phyloP scores from a whole-genome alignment of 495 filamentous ascomycete genomes.

The Pseudotulostoma volvatum region DNA sequence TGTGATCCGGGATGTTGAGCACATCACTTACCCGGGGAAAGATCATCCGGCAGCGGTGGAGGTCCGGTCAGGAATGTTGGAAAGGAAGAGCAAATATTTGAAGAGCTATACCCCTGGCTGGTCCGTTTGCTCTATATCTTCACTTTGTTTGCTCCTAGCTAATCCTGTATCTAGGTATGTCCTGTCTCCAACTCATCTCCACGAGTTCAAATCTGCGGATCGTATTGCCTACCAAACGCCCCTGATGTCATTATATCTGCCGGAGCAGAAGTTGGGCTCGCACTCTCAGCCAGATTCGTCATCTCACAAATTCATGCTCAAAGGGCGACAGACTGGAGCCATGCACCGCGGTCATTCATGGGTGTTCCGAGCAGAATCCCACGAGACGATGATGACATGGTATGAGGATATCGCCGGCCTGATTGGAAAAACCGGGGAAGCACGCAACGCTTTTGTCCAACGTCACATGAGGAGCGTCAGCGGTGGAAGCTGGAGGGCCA shows the following conservation, averaged over 20 bases:
- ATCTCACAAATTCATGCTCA: slow-evolving; percentile 97
- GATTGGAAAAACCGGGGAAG: slow-evolving; percentile 77
- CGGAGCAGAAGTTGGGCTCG: slow-evolving; percentile 87
- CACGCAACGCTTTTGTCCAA: slow-evolving; percentile 71
- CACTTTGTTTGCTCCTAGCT: neutral
- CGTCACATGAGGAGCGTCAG: slow-evolving; percentile 61
- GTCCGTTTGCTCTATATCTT: slow-evolving; percentile 32
- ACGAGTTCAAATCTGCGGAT: slow-evolving; percentile 92
- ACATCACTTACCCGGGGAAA: slow-evolving; percentile 86
- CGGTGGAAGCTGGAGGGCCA: slow-evolving; percentile 44
- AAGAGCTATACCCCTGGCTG: slow-evolving; percentile 97
- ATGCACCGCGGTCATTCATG: slow-evolving; percentile 94
- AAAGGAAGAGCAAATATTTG: slow-evolving; percentile 96
- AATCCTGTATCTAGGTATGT: slow-evolving; percentile 53
- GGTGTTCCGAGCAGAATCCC: slow-evolving; percentile 90
- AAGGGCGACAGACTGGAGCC: slow-evolving; percentile 79
- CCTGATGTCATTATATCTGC: slow-evolving; percentile 89
- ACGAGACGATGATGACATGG: slow-evolving; percentile 96
- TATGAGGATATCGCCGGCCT: slow-evolving; percentile 80
- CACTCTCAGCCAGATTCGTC: slow-evolving; percentile 70
- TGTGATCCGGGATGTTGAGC: slow-evolving; percentile 58
- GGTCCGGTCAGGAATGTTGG: slow-evolving; percentile 74
- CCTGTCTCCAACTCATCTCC: slow-evolving; percentile 84
- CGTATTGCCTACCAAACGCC: slow-evolving; percentile 53
- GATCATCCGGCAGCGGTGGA: slow-evolving; percentile 77